A percentile compares a stretch with the other conserved stretches of the same genome.
These are phyloP conservation scores for Cercospora beticola DNA, from an alignment of 2,329 filamentous ascomycete species.

Conservation along the genomic window DNA sequence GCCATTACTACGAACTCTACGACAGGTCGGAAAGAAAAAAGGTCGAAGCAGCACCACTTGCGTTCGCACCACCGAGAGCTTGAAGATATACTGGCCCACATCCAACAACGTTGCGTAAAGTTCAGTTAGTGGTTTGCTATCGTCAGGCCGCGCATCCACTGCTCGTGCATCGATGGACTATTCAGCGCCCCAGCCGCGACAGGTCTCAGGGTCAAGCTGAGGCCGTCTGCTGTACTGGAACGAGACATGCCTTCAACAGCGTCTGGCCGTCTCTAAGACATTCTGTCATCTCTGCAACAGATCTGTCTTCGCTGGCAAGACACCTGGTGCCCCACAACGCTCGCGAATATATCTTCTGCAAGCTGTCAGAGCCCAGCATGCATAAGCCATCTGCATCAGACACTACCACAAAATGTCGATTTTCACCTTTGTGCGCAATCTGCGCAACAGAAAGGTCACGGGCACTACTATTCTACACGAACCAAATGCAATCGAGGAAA, in stretches of 20 bases:
- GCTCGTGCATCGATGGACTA: background rate
- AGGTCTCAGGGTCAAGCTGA: background rate
- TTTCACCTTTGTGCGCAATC: background rate
- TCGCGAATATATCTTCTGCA: background rate
- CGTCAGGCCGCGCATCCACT: background rate
- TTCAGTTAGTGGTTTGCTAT: background rate
- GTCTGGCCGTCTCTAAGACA: background rate
- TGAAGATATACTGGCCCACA: background rate
- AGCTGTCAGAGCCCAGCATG: background rate
- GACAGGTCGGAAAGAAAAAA: slow-evolving; percentile 1
- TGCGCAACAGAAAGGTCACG: background rate
- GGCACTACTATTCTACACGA: background rate
- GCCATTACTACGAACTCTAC: slow-evolving; percentile 20
- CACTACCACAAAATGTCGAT: background rate
- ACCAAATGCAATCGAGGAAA: background rate
- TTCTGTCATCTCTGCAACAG: background rate
- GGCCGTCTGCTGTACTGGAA: background rate
- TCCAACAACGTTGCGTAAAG: too few relatives aligned
- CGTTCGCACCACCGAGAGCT: slow-evolving; percentile 1
- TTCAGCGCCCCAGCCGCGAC: background rate
- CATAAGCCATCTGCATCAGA: background rate
- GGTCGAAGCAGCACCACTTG: background rate
- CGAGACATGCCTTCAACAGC: background rate
- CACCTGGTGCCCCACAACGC: too few relatives aligned
- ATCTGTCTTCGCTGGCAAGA: background rate